Conservation (phyloP, 2,329 filamentous ascomycete species). For the Cercospora berteroae region DNA sequence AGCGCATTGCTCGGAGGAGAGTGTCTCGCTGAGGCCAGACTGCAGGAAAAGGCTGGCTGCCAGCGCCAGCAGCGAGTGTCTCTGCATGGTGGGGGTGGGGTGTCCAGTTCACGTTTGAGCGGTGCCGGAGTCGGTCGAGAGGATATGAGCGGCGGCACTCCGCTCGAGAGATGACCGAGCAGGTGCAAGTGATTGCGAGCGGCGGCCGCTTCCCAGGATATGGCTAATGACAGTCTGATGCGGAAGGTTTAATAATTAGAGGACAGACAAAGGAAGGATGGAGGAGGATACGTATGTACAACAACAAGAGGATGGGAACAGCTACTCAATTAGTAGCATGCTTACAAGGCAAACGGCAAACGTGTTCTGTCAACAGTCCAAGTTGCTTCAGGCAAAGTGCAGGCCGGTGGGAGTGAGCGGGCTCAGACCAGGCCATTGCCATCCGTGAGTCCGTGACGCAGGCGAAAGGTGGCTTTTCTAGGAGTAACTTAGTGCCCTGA, state of each 20-base stretch:
- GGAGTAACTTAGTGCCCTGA: background rate
- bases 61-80: background rate
- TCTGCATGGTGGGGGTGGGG: constrained; percentile 5
- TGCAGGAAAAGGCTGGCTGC: constrained; percentile 40
- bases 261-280: constrained; percentile 3
- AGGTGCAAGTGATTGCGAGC: background rate
- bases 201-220: background rate
- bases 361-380: background rate
- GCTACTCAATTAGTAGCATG: background rate
- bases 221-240: constrained; percentile 9
- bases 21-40: constrained; percentile 43
- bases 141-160: background rate
- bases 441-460: background rate
- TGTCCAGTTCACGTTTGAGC: background rate
- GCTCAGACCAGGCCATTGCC: background rate
- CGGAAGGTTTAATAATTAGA: constrained; percentile 3
- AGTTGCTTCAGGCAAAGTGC: background rate
- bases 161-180: background rate
- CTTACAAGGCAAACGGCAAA: background rate
- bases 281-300: background rate
- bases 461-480: constrained; percentile 10
- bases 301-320: background rate
- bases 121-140: background rate
- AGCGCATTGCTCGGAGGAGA: background rate
- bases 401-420: background rate